Evolutionary conservation across 352 stramenopile genomes (phyloP).

Genomic region (Phytophthora chlamydospora): DNA sequence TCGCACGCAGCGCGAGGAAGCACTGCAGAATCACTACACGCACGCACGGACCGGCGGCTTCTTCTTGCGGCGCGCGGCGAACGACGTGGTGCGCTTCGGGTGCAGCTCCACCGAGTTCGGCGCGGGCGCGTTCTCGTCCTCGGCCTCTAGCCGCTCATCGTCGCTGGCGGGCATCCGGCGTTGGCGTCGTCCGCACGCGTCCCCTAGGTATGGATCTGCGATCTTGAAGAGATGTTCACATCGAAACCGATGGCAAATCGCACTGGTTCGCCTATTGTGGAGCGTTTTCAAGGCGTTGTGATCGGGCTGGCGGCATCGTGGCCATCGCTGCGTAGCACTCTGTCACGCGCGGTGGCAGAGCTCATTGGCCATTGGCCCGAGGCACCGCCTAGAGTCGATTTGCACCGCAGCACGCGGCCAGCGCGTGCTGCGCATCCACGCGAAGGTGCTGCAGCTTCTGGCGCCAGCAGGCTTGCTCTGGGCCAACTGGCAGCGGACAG

Average conservation of each 20-base stretch:
- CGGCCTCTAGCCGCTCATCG: not conserved
- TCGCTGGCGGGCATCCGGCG: not conserved
- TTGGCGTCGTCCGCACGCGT: slow-evolving; percentile 11
- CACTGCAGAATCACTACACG: not conserved
- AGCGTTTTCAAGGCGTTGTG: slow-evolving; percentile 13
- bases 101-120: slow-evolving; percentile 46
- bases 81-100: slow-evolving; percentile 73
- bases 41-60: slow-evolving; percentile 37
- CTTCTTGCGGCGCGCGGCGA: slow-evolving; percentile 49
- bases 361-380: slow-evolving; percentile 37
- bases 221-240: slow-evolving; percentile 32
- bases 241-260: slow-evolving; percentile 4
- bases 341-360: slow-evolving; percentile 14
- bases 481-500: not conserved
- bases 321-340: slow-evolving; percentile 1
- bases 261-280: slow-evolving; percentile 25
- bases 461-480: not conserved
- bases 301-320: slow-evolving; percentile 3
- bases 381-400: slow-evolving; percentile 25
- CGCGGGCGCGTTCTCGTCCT: not conserved
- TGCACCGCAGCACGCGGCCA: slow-evolving; percentile 18
- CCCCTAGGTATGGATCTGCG: slow-evolving; percentile 4
- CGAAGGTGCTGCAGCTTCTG: slow-evolving; percentile 7
- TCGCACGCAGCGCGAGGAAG: not conserved
- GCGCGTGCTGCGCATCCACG: slow-evolving; percentile 17